Evolutionary conservation across 1,284 basidiomycete genomes (phyloP).

Genomic region (Ceratobasidium papillatum): DNA sequence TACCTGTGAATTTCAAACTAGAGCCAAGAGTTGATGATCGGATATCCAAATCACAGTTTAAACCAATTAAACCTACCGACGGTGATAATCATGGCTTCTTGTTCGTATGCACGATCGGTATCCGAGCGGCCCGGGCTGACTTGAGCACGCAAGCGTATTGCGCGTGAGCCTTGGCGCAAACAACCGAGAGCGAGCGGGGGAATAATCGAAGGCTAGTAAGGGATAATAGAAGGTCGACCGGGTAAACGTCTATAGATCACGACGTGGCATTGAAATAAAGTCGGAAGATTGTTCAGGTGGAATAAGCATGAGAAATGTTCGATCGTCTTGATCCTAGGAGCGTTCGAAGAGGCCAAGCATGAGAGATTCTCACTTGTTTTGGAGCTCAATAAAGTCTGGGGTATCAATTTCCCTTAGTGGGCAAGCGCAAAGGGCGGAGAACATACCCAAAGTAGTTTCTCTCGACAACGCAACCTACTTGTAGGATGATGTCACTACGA

Average conservation of each 20-base stretch:
- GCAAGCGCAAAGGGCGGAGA: not conserved
- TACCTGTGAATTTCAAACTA: not conserved
- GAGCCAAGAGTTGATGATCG: not conserved
- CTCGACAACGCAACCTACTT: not conserved
- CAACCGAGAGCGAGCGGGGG: not conserved
- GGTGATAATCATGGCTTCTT: not conserved
- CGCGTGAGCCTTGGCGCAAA: not conserved
- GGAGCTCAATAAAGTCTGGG: not conserved
- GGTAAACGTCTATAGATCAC: not conserved
- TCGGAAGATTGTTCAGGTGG: not conserved
- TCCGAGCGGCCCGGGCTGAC: not conserved
- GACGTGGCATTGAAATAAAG: not conserved
- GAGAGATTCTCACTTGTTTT: not conserved
- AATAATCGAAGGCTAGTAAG: no score
- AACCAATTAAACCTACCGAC: not conserved
- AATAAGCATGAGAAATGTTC: no score
- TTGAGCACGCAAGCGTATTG: not conserved
- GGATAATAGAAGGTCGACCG: no score
- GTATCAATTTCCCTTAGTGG: not conserved
- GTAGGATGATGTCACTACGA: not conserved
- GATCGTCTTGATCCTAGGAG: no score
- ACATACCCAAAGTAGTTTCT: not conserved
- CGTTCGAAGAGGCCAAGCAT: not conserved
- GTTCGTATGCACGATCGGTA: not conserved
- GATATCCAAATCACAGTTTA: not conserved